Conservation (phyloP, 176 grass and related monocot genomes). For the sorghum (Sorghum bicolor) region DNA sequence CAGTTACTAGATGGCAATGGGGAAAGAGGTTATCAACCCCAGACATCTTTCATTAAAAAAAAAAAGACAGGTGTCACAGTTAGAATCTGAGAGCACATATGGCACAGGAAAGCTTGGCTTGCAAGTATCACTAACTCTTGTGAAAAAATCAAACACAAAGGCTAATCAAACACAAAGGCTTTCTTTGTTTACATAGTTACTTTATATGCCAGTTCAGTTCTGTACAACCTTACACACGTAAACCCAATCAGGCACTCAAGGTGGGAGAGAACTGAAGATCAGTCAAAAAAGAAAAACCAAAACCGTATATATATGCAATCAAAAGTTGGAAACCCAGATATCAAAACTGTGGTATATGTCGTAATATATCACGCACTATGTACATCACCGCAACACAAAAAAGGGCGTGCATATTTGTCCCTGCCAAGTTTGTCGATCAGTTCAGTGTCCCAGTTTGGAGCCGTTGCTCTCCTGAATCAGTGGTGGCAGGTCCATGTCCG, state of each 20-base stretch:
- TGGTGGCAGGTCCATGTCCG: constrained; percentile 40
- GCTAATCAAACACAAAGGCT: background rate
- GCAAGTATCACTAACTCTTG: constrained; percentile 22
- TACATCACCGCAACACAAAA: constrained; percentile 17
- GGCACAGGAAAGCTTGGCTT: constrained; percentile 23
- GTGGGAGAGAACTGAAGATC: background rate
- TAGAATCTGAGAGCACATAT: background rate
- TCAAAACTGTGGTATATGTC: constrained; percentile 41
- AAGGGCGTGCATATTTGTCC: background rate
- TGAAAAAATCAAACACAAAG: background rate
- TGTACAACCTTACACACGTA: constrained; percentile 32
- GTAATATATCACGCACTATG: constrained; percentile 25
- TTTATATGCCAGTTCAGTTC: constrained; percentile 27
- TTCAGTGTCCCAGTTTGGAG: constrained; percentile 6
- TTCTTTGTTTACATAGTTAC: background rate
- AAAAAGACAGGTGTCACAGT: background rate
- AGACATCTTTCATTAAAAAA: background rate
- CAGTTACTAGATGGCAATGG: background rate
- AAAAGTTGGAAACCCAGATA: background rate
- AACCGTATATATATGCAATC: background rate
- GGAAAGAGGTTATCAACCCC: background rate
- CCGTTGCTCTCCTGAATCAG: constrained; percentile 37
- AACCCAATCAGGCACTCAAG: constrained; percentile 27
- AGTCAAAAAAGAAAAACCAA: background rate
- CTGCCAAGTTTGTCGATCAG: background rate